Conservation (phyloP, 129 eudicot species). For the Artemisia argyi region DNA sequence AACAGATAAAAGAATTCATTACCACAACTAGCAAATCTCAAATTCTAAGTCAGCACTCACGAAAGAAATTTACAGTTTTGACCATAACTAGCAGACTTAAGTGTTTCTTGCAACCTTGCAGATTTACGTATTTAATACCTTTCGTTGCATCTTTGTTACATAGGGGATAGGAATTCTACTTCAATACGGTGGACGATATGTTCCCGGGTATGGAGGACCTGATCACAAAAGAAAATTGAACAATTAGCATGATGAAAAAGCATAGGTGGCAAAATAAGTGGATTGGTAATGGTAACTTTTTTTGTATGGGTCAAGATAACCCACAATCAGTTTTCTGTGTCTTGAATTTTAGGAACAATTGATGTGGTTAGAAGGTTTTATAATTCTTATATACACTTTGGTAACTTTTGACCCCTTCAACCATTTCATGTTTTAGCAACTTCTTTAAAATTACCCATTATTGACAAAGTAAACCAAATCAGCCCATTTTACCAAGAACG, state of each 20-base stretch:
- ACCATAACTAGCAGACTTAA: slow-evolving; percentile 4
- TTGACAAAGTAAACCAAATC: too few species aligned
- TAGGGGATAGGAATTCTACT: background rate
- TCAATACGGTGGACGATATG: slow-evolving; percentile 71
- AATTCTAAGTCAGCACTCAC: background rate
- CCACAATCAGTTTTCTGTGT: too few species aligned
- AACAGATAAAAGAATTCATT: background rate
- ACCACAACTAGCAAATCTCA: slow-evolving; percentile 1
- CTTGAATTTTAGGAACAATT: too few species aligned
- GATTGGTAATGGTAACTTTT: background rate
- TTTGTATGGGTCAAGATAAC: background rate
- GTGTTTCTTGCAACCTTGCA: too few species aligned
- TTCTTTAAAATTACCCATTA: too few species aligned
- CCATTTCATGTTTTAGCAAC: too few species aligned
- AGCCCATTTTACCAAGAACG: too few species aligned
- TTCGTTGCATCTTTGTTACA: slow-evolving; percentile 4
- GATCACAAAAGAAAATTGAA: background rate
- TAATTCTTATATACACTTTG: too few species aligned
- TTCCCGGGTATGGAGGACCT: slow-evolving; percentile 52
- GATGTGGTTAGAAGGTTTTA: too few species aligned
- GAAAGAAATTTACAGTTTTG: slow-evolving; percentile 17
- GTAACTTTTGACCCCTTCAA: too few species aligned
- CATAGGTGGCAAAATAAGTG: background rate
- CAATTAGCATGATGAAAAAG: slow-evolving; percentile 1
- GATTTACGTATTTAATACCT: background rate